Base-by-base conservation (phyloP, 495 filamentous ascomycete species). In the Annulohypoxylon nitens region DNA sequence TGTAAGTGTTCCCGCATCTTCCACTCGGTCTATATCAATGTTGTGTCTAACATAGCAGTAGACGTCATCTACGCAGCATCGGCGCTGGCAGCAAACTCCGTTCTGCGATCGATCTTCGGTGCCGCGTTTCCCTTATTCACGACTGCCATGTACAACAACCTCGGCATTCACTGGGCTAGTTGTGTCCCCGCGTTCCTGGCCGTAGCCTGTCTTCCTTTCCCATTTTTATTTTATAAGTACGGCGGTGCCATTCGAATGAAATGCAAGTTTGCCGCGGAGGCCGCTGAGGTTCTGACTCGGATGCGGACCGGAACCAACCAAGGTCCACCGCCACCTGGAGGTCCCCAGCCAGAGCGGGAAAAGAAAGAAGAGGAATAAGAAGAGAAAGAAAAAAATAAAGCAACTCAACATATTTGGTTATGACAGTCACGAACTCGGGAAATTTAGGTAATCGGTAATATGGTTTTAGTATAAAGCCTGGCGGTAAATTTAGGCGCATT, bases 71-170 rank as follows among this genome's bases (percentile, higher is more conserved):
- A 91, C 73, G 93, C 93, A 5, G 93, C 93, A 1, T 92, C 90
- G 0, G 93, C 93, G 0, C 82, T 97, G 14, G 93, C 93, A 1
- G 92, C 92, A 37, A 94, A 93, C 80, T 86, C 90, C 14, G 88
- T 95, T 3, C 80, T 95, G 45, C 81, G 86, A 25, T 85, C 82
- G 34, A 70, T 84, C 16, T 94, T 95, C 77, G 93, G 93, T 74
- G 91, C 92, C n/a, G 91, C 87, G 0, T 96, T 97, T 83, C 93
- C 93, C 2, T 84, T 97, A 0, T 96, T 97, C 84, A 95, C 93
- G 3, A 88, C 86, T 0, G 73, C 91, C 64, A 92, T 96, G 91
- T 96, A 93, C 78, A 37, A 83, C 5, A 84, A 89, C 76, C 86
- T 97, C 1, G 93, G 93, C 65, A 90, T 92, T 67, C 91, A 95